Evolutionary conservation across 164 flowering plant species (phyloP).

Genomic region (Macadamia tetraphylla): DNA sequence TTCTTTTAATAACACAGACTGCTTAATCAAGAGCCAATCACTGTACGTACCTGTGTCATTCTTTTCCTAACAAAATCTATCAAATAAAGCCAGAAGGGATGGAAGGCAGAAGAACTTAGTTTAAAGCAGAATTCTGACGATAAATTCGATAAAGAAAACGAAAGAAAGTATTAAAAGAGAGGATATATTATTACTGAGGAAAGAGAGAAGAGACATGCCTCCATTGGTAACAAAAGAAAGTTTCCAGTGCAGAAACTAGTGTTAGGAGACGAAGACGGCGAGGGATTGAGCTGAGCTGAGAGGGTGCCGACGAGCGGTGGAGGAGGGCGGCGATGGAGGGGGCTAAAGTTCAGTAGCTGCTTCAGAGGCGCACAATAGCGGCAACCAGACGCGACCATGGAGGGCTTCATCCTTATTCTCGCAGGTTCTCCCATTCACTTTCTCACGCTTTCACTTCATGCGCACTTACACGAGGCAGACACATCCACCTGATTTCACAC

Average conservation of each 20-base stretch:
- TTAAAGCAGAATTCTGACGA: background rate
- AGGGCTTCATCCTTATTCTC: background rate
- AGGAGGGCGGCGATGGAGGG: slow-evolving; percentile 11
- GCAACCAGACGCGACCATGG: background rate
- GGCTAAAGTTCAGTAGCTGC: slow-evolving; percentile 18
- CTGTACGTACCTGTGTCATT: no score
- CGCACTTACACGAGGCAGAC: background rate
- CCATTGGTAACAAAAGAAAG: slow-evolving; percentile 35
- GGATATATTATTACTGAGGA: background rate
- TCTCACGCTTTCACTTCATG: background rate
- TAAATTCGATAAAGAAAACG: background rate
- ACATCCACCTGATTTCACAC: background rate
- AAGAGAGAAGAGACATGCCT: slow-evolving; percentile 25
- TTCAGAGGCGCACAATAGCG: slow-evolving; percentile 38
- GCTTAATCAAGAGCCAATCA: no score
- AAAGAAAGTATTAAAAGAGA: background rate
- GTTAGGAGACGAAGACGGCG: slow-evolving; percentile 7
- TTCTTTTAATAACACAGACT: no score
- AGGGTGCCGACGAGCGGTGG: slow-evolving; percentile 9
- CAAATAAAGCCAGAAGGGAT: no score
- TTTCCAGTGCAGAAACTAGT: slow-evolving; percentile 30
- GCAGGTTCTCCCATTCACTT: slow-evolving; percentile 1
- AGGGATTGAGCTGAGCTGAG: background rate
- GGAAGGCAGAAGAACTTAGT: background rate
- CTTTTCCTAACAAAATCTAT: no score